These are phyloP conservation scores for Ettlia oleoabundans DNA, from an alignment of 139 green algal species.

Conservation along the genomic window DNA sequence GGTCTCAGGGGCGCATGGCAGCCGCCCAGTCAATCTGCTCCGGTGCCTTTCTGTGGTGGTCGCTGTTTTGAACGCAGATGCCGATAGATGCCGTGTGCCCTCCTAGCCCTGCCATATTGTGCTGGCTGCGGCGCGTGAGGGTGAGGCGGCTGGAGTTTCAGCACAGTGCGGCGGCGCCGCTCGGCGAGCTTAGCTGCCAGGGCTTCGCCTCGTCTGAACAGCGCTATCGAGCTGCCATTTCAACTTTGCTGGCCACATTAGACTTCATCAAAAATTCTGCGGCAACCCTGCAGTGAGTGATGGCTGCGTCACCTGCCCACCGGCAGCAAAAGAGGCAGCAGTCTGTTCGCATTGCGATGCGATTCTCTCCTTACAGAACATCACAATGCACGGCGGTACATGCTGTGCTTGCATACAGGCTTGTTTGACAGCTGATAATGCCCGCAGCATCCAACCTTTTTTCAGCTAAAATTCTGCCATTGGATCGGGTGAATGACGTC, in stretches of 20 bases:
- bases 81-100: conserved; percentile 4
- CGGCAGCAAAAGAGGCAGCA: too few relatives aligned
- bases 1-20: not conserved
- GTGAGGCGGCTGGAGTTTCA: conserved; percentile 23
- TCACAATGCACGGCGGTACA: too few relatives aligned
- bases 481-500: too few relatives aligned
- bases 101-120: not conserved
- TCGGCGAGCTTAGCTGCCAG: not conserved
- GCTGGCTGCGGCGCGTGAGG: conserved; percentile 24
- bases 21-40: not conserved
- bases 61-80: conserved; percentile 10
- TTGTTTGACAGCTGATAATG: too few relatives aligned
- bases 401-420: too few relatives aligned
- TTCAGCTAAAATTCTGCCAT: too few relatives aligned
- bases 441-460: too few relatives aligned
- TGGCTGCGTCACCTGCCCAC: not conserved
- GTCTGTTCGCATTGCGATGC: too few relatives aligned
- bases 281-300: not conserved
- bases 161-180: not conserved
- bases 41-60: too few relatives aligned
- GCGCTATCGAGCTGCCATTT: conserved; percentile 19
- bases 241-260: conserved; percentile 21
- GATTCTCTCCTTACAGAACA: not conserved
- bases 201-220: conserved; percentile 17
- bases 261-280: conserved; percentile 21